Percentiles rank a stretch among this genome's conserved stretches.
phyloP scores from a whole-genome alignment of 371 early-diverging fungal genomes.

The Mitosporidium daphniae region DNA sequence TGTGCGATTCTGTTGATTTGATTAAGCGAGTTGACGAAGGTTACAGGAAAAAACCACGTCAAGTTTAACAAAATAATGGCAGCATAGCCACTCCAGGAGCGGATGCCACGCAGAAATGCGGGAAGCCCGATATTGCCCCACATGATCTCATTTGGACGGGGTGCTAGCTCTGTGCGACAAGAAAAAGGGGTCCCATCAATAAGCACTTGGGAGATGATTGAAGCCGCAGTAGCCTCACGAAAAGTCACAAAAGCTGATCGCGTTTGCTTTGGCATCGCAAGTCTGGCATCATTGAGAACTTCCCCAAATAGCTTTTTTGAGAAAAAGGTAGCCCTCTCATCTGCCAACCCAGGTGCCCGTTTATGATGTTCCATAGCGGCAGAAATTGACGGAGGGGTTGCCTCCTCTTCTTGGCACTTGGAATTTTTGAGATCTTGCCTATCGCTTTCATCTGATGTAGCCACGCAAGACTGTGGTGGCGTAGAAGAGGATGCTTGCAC shows the following conservation, averaged over 20 bases:
- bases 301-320: too few species aligned
- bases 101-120: slow-evolving; percentile 2
- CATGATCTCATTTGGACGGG: slow-evolving; percentile 9
- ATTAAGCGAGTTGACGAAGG: slow-evolving; percentile 3
- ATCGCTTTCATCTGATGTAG: too few species aligned
- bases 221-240: slow-evolving; percentile 4
- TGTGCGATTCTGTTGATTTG: slow-evolving; percentile 2
- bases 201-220: slow-evolving; percentile 6
- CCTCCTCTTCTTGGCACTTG: too few species aligned
- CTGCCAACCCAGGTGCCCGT: too few species aligned
- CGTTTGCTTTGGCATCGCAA: slow-evolving; percentile 6
- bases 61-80: slow-evolving; percentile 5
- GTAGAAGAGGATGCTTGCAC: too few species aligned
- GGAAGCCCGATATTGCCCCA: slow-evolving; percentile 7
- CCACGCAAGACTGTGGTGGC: too few species aligned
- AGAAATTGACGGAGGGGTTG: too few species aligned
- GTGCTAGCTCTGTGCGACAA: slow-evolving; percentile 6
- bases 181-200: slow-evolving; percentile 9
- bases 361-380: too few species aligned
- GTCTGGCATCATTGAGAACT: slow-evolving; percentile 4
- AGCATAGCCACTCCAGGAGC: slow-evolving; percentile 3
- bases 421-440: too few species aligned
- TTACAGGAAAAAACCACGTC: too few species aligned
- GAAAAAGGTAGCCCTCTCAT: too few species aligned
- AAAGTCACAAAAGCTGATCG: slow-evolving; percentile 9